These are phyloP conservation scores for Ceriops tagal DNA, from an alignment of 345 rosid genomes.

Conservation along the genomic window DNA sequence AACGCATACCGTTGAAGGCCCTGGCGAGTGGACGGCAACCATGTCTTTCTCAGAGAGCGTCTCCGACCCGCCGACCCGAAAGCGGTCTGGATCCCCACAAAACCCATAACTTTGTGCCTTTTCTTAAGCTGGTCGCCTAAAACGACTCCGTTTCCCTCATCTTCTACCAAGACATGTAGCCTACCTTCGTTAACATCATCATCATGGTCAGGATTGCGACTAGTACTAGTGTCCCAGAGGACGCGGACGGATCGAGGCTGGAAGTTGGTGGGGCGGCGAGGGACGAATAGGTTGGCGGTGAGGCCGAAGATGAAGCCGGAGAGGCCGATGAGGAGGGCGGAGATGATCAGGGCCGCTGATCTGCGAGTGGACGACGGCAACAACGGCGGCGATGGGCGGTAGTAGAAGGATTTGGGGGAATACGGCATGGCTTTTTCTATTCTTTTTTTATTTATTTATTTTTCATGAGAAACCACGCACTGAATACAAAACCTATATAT, in stretches of 20 bases:
- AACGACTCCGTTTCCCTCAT: slow-evolving; percentile 7
- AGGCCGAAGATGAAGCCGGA: slow-evolving; percentile 65
- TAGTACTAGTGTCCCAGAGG: slow-evolving; percentile 48
- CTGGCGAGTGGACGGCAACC: slow-evolving; percentile 86
- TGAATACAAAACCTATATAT: too few relatives aligned
- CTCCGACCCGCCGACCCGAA: slow-evolving; percentile 64
- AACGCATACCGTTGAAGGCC: slow-evolving; percentile 63
- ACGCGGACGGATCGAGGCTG: slow-evolving; percentile 56
- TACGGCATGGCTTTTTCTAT: slow-evolving; percentile 47
- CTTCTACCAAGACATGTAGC: background rate
- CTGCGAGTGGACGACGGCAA: slow-evolving; percentile 31
- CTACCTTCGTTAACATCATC: slow-evolving; percentile 1
- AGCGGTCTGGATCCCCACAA: slow-evolving; percentile 90
- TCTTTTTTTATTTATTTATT: background rate
- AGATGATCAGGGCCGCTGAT: slow-evolving; percentile 45
- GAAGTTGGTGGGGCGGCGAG: slow-evolving; percentile 16
- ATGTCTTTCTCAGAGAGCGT: slow-evolving; percentile 68
- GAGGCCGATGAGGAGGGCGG: slow-evolving; percentile 53
- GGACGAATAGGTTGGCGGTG: slow-evolving; percentile 27
- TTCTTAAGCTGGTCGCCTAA: slow-evolving; percentile 21
- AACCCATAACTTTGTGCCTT: slow-evolving; percentile 80
- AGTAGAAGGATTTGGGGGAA: slow-evolving; percentile 59
- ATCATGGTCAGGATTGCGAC: slow-evolving; percentile 1
- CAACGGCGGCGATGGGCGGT: slow-evolving; percentile 32
- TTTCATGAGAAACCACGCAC: too few relatives aligned